phyloP scores from a whole-genome alignment of 257 asterid genomes.

The Przewalskia tangutica region DNA sequence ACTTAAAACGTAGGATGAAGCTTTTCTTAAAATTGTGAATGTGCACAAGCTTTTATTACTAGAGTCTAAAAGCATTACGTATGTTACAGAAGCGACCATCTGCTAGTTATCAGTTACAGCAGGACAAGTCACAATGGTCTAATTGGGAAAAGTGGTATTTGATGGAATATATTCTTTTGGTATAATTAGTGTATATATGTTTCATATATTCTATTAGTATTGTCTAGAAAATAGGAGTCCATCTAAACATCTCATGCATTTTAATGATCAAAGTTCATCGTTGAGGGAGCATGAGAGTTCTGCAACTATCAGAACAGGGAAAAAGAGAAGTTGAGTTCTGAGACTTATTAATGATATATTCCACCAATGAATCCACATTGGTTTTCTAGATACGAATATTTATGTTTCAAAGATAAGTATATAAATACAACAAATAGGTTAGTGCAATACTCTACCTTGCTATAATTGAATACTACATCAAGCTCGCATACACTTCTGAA shows the following conservation, averaged over 20 bases:
- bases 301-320: not conserved
- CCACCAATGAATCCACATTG: not conserved
- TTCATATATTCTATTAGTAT: no score
- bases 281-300: not conserved
- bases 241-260: not conserved
- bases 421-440: not conserved
- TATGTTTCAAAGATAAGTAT: not conserved
- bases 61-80: not conserved
- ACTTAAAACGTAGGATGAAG: not conserved
- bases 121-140: not conserved
- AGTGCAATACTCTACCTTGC: slow-evolving; percentile 14
- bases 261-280: not conserved
- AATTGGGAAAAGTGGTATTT: not conserved
- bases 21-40: not conserved
- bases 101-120: not conserved
- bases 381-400: not conserved
- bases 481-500: no score
- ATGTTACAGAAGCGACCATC: not conserved
- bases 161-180: no score
- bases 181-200: no score
- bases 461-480: slow-evolving; percentile 10
- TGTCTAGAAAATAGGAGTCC: not conserved
- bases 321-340: not conserved
- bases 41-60: not conserved
- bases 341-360: not conserved